phyloP scores from a whole-genome alignment of 1,284 basidiomycete genomes.

The Golubevia pallescens region DNA sequence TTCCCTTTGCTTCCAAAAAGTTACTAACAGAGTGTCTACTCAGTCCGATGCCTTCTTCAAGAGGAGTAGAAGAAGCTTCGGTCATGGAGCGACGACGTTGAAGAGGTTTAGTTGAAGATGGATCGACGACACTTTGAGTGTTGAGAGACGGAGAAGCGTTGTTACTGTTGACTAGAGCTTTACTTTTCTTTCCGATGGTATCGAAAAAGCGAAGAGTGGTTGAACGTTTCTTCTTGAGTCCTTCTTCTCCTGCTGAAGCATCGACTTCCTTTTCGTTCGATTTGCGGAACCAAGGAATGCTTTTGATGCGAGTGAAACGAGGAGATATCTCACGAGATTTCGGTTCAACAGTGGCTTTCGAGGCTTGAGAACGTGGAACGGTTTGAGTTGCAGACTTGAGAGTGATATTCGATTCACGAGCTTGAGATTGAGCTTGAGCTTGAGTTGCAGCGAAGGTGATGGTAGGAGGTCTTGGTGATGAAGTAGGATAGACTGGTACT shows the following conservation, averaged over 20 bases:
- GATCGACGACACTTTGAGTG: no score
- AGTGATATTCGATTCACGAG: background rate
- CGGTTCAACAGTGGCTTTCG: no score
- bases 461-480: background rate
- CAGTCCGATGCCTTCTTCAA: background rate
- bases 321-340: background rate
- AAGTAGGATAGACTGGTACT: background rate
- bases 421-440: background rate
- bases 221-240: background rate
- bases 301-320: background rate
- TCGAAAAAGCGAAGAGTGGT: background rate
- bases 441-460: background rate
- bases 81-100: background rate
- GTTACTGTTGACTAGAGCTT: background rate
- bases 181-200: background rate
- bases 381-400: background rate
- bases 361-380: no score
- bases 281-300: background rate
- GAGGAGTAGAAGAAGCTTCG: background rate
- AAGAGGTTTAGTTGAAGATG: background rate
- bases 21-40: background rate
- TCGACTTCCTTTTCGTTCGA: no score
- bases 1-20: background rate
- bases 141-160: no score
- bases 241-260: background rate